Evolutionary conservation across 2,329 filamentous ascomycete genomes (phyloP).

Genomic region (Botrytis aclada): DNA sequence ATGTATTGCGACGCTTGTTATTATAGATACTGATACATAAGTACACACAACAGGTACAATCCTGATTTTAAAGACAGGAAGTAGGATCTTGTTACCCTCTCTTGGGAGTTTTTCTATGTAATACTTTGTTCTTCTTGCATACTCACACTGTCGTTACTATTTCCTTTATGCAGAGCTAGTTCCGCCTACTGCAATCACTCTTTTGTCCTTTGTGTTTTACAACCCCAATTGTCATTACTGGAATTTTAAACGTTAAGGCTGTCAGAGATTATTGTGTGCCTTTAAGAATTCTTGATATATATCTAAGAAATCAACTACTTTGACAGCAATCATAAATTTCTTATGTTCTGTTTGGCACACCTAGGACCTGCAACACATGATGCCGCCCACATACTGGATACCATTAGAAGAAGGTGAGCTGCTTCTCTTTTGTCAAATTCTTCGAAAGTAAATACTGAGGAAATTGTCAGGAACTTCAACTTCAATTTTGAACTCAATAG

Average conservation of each 20-base stretch:
- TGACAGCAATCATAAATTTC: background rate
- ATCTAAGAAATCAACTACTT: background rate
- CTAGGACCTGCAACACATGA: background rate
- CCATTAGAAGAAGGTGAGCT: background rate
- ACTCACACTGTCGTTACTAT: background rate
- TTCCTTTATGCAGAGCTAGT: background rate
- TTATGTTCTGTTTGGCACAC: background rate
- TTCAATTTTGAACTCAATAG: background rate
- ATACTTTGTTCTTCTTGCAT: background rate
- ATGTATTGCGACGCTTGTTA: background rate
- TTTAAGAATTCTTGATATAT: background rate
- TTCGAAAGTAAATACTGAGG: background rate
- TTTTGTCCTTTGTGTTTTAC: background rate
- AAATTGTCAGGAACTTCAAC: background rate
- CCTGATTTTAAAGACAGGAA: background rate
- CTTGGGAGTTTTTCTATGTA: background rate
- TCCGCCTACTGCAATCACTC: background rate
- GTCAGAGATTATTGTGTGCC: background rate
- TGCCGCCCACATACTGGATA: background rate
- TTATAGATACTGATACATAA: background rate
- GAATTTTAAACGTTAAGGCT: background rate
- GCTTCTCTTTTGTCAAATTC: background rate
- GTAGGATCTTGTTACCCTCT: background rate
- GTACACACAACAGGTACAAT: background rate
- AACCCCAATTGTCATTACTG: background rate